phyloP scores from a whole-genome alignment of 1,284 basidiomycete species.

The Xanthoconium separans region DNA sequence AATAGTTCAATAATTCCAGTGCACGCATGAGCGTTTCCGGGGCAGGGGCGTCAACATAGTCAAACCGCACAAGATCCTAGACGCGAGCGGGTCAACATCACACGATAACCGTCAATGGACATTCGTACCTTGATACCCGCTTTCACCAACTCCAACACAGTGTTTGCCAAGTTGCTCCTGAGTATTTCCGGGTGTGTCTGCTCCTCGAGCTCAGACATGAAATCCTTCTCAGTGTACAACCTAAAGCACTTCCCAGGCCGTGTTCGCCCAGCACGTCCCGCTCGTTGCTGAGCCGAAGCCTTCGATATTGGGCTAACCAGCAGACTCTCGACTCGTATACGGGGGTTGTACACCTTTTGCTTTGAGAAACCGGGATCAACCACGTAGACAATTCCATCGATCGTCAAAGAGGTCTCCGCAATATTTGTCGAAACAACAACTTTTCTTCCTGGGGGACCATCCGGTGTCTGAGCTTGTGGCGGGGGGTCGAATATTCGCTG shows the following conservation, averaged over 20 bases:
- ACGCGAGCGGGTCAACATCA: not conserved
- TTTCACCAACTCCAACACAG: conserved; percentile 93
- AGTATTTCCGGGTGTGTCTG: conserved; percentile 97
- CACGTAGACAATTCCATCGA: conserved; percentile 98
- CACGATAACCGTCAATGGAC: conserved; percentile 4
- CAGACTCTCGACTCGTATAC: conserved; percentile 94
- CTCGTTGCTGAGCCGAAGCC: conserved; percentile 93
- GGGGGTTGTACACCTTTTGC: conserved; percentile 96
- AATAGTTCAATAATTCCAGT: conserved; percentile 90
- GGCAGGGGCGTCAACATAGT: conserved; percentile 96
- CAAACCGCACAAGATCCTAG: conserved; percentile 87
- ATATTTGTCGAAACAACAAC: conserved; percentile 97
- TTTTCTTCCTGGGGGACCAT: conserved; percentile 87
- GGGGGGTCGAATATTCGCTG: conserved; percentile 93
- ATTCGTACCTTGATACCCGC: conserved; percentile 73
- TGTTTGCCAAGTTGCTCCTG: conserved; percentile 89
- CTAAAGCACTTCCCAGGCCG: conserved; percentile 97
- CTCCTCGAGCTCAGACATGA: conserved; percentile 93
- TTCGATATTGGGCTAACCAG: conserved; percentile 96
- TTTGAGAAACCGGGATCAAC: conserved; percentile 98
- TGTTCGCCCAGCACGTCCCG: conserved; percentile 95
- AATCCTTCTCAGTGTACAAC: conserved; percentile 97
- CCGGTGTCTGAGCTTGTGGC: conserved; percentile 60
- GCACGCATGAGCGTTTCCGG: conserved; percentile 99
- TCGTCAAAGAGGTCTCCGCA: conserved; percentile 96